A percentile compares a stretch with the other conserved stretches of the same genome.
phyloP scores from a whole-genome alignment of 768 basidiomycete genomes.

The Psilocybe cubensis region DNA sequence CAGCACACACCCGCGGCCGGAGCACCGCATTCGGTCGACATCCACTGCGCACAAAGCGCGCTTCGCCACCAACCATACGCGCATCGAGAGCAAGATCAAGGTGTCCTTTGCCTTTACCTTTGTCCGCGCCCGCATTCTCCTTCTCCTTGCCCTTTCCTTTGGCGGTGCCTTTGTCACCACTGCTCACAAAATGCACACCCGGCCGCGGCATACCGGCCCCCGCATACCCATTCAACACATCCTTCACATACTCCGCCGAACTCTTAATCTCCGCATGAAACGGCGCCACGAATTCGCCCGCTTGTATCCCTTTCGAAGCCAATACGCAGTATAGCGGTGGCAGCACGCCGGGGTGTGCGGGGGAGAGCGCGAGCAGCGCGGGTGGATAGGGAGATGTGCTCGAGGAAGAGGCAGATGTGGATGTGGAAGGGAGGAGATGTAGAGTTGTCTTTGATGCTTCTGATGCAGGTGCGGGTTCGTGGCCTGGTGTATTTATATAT shows the following conservation, averaged over 20 bases:
- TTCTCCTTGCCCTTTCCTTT: too few species aligned
- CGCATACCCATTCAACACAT: slow-evolving; percentile 88
- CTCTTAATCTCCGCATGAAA: slow-evolving; percentile 68
- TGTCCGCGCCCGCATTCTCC: slow-evolving; percentile 27
- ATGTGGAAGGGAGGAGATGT: slow-evolving; percentile 36
- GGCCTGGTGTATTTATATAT: slow-evolving; percentile 31
- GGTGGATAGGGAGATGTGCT: slow-evolving; percentile 26
- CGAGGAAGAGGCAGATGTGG: slow-evolving; percentile 20
- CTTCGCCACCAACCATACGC: slow-evolving; percentile 66
- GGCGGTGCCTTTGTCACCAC: slow-evolving; percentile 38
- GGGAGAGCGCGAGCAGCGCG: slow-evolving; percentile 26
- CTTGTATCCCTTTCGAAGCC: slow-evolving; percentile 59
- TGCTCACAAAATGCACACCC: slow-evolving; percentile 77
- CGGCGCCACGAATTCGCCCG: slow-evolving; percentile 62
- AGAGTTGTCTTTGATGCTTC: slow-evolving; percentile 42
- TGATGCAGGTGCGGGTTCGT: slow-evolving; percentile 49
- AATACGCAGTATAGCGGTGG: slow-evolving; percentile 70
- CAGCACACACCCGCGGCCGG: slow-evolving; percentile 50
- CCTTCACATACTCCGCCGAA: slow-evolving; percentile 67
- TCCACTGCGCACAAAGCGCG: slow-evolving; percentile 64
- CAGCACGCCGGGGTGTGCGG: slow-evolving; percentile 42
- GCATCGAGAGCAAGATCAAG: slow-evolving; percentile 82
- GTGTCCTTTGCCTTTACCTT: slow-evolving; percentile 22
- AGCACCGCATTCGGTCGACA: slow-evolving; percentile 72
- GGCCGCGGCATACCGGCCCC: slow-evolving; percentile 84